Evolutionary conservation across 2,329 filamentous ascomycete genomes (phyloP), one percentile per base, ranked within the genome.

Genomic region (Aspergillus sergii): DNA sequence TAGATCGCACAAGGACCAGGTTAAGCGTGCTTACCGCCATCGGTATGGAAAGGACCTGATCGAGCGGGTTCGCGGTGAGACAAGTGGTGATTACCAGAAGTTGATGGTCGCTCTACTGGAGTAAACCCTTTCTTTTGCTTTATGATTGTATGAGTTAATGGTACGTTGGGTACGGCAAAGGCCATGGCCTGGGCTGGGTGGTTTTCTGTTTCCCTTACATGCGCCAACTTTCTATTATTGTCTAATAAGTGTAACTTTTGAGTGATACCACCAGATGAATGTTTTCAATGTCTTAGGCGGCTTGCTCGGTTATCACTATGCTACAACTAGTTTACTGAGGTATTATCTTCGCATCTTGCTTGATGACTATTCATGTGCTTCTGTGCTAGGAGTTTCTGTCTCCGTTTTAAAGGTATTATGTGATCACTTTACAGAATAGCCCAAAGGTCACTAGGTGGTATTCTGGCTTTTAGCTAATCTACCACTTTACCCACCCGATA

Each of bases 1-100:
- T 73, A 84, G 84, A 43, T 84, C 83, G 60, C 87, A 91, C 69
- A 84, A 96, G 83, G 86, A 88, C 57, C 90, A 92, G 68, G 90
- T 96, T 62, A 93, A 92, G 79, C 85, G 83, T 0, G 93, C 91
- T 11, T 98, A 93, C 78, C 83, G 88, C 72, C 86, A 90, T 71
- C 85, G 85, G 54, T 96, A 90, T 78, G 84, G 86, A 69, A 87
- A 81, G 71, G 89, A 88, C 66, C 79, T 98, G 61, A 83, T 86
- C 12, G 82, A 83, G 61, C 84, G 93, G 55, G 91, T 98, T 72
- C 87, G 86, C 73, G 88, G 89, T 2, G 94, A 98, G 83, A 96
- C 92, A 6, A 92, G 90, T 65, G 92, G 93, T 5, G 90, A 97
- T 77, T 96, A 95, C 71, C 84, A 91, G 79, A 86, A 81, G 69